These are phyloP conservation scores for Marchantia polymorpha DNA, from an alignment of 225 moss, liverwort and hornwort genomes.

Conservation along the genomic window DNA sequence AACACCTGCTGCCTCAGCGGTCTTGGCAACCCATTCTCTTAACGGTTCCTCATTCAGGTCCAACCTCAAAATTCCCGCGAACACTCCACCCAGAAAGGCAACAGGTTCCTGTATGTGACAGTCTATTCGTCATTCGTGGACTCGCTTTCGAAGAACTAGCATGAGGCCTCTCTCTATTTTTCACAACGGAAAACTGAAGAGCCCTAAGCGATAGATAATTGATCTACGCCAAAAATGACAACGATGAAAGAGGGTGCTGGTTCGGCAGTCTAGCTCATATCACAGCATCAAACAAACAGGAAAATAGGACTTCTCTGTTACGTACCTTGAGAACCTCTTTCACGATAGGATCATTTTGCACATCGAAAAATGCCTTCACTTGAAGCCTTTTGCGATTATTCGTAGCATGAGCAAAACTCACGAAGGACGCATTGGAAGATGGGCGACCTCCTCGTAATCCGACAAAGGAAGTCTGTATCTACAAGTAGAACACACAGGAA, in stretches of 20 bases:
- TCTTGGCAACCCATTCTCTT: conserved; percentile 87
- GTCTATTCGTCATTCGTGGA: not conserved
- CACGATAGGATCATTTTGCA: conserved; percentile 29
- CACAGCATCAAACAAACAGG: not conserved
- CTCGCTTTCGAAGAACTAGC: not conserved
- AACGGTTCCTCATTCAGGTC: conserved; percentile 93
- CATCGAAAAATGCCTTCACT: conserved; percentile 27
- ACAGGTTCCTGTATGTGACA: conserved; percentile 69
- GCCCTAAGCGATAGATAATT: not conserved
- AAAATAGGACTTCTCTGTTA: not conserved
- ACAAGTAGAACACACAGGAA: not conserved
- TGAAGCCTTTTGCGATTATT: not conserved
- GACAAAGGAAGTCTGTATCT: not conserved
- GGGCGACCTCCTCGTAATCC: conserved; percentile 8
- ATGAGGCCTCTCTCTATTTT: not conserved
- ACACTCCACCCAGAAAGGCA: conserved; percentile 85
- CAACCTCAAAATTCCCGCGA: conserved; percentile 85
- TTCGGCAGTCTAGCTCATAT: not conserved
- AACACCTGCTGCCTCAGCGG: conserved; percentile 85
- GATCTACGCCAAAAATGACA: no score
- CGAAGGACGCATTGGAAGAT: not conserved
- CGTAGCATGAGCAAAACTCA: not conserved
- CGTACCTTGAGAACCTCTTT: conserved; percentile 30
- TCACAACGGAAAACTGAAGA: not conserved
- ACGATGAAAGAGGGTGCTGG: no score